Base-by-base conservation (phyloP, 176 grass and related monocot species). In the Lolium multiflorum region DNA sequence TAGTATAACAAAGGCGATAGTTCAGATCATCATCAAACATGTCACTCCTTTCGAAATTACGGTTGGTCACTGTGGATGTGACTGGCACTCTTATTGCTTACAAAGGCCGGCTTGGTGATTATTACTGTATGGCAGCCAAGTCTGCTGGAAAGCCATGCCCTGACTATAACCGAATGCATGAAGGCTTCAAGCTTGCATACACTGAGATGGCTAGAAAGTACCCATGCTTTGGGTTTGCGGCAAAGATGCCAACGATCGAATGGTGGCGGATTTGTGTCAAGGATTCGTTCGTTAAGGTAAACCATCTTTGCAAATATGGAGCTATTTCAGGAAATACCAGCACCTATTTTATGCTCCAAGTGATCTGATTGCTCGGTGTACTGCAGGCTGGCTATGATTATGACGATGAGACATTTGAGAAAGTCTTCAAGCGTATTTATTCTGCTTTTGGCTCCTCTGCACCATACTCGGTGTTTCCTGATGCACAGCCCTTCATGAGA, bases 91-190 rank as follows among this genome's bases (percentile, higher is more conserved):
- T 96, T 14, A 81, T 99, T 66, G 94, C 97, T 82, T 96, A 99
- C 80, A 99, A 99, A 91, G 94, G 97, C 68, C 87, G 96, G 38
- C 92, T 99, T 79, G 97, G 97, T 61, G 97, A 99, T 88, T 99
- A 96, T 88, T 99, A 99, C 65, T 96, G 97, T 81, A 94, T 96
- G 97, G 97, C 97, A 65, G 97, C 97, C 18, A 99, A 99, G 84
- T 71, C 92, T 28, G 92, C 89, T 7, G 97, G 94, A 46, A 81
- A 91, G 87, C 90, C 94, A 69, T 99, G 97, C n/a, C 97, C 97
- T n/a, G 94, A 99, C 47, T 96, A 99, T 61, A 90, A 96, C 55
- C 88, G 92, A 10, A 96, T 96, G 94, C 94, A 99, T 28, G 94
- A 99, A 85, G 97, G 97, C 31, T 99, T 96, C 68, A 99, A 99